Evolutionary conservation across 176 grass and related monocot species (phyloP).

Genomic region (Triticum timopheevii): DNA sequence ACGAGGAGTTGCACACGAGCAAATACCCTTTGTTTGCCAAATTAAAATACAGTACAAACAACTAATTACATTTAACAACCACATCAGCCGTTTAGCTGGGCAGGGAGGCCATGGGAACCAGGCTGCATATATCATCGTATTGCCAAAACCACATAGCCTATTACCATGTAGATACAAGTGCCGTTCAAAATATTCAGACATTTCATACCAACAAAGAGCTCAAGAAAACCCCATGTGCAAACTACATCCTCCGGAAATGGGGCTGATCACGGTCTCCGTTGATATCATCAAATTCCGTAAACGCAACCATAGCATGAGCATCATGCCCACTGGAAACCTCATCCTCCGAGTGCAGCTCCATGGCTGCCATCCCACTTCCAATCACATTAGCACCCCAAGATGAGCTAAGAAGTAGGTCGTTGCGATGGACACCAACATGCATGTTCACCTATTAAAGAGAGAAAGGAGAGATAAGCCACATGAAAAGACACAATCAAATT

Average conservation of each 20-base stretch:
- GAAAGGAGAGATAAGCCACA: slow-evolving; percentile 6
- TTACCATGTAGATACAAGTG: slow-evolving; percentile 1
- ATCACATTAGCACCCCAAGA: slow-evolving; percentile 30
- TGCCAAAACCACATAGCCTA: background rate
- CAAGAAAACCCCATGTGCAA: background rate
- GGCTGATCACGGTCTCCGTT: slow-evolving; percentile 19
- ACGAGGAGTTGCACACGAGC: background rate
- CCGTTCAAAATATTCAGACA: slow-evolving; percentile 13
- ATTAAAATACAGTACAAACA: slow-evolving; percentile 22
- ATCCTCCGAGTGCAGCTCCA: slow-evolving; percentile 29
- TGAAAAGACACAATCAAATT: background rate
- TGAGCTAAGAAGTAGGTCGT: slow-evolving; percentile 16
- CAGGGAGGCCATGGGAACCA: slow-evolving; percentile 18
- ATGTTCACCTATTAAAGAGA: slow-evolving; percentile 41
- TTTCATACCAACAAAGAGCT: background rate
- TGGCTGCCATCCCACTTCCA: slow-evolving; percentile 30
- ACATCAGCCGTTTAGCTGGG: background rate
- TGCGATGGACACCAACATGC: slow-evolving; percentile 18
- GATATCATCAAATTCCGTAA: slow-evolving; percentile 16
- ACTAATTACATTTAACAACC: slow-evolving; percentile 47
- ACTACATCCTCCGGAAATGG: slow-evolving; percentile 16
- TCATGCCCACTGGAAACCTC: slow-evolving; percentile 21
- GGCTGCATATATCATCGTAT: background rate
- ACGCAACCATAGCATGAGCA: background rate
- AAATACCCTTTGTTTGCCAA: slow-evolving; percentile 22